Base-by-base conservation (phyloP, 139 green algal genomes). In the Mychonastes homosphaera region DNA sequence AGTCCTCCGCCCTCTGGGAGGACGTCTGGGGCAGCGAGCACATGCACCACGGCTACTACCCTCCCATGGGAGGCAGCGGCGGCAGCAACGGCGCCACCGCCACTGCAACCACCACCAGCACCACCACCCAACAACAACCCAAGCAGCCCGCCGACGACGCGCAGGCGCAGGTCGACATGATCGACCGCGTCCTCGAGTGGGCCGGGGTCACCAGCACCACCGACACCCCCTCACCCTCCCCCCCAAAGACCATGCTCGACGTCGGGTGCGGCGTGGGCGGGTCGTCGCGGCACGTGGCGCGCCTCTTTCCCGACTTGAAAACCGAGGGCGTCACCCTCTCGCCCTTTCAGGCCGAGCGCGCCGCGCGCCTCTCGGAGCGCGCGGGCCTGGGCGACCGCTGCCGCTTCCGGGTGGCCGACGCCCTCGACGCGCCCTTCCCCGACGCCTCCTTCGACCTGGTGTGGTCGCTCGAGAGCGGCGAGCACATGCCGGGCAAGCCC, bases 231-330 rank as follows among this genome's bases (percentile, higher is more conserved):
- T 48, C 41, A 15, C 6, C 10, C 41, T 8, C 8, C 8, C 6
- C 41, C 36, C 36, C 36, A 10, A 44, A 44, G 13, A 5, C 41
- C 29, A 85, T 95, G 72, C 79, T 98, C 16, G 92, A 98, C 59
- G 84, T 98, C 2, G 92, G 92, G 1, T 98, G 92, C 67, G 92
- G 92, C 63, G 87, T 98, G 15, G 92, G 92, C 24, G 92, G 92
- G 51, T 89, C 75, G 67, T 88, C 78, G 50, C 68, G 92, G 2
- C 72, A 97, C 76, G 80, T 98, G 15, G 63, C 79, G 3, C 58
- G 70, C 34, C 95, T 94, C 77, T 85, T 67, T 29, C 36, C 53
- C 5, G 77, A 74, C 26, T 80, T 70, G 61, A 67, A 33, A 0
- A 55, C 80, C 0, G 54, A 59, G 6, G 90, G 90, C 48, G 90